These are phyloP conservation scores for Vitis hybrid DNA, from an alignment of 177 flowering plant genomes.

Conservation along the genomic window DNA sequence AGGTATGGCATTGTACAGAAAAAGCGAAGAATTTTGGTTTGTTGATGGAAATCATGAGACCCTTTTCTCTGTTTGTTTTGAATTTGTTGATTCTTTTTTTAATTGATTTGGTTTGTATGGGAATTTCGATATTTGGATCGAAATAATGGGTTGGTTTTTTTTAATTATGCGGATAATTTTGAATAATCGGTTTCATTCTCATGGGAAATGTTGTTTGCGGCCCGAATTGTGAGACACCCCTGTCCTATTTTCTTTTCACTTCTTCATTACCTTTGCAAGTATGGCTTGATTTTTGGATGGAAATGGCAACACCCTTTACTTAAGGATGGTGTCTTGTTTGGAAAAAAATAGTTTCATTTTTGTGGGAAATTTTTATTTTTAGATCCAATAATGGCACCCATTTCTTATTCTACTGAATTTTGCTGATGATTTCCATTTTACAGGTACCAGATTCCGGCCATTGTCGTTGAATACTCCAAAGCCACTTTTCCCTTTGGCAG, in stretches of 20 bases:
- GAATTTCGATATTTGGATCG: too few species aligned
- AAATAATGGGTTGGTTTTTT: too few species aligned
- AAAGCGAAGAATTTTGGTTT: not conserved
- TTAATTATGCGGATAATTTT: too few species aligned
- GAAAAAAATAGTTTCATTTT: not conserved
- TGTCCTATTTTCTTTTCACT: too few species aligned
- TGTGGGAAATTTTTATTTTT: not conserved
- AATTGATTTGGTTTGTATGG: too few species aligned
- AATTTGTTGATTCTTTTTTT: not conserved
- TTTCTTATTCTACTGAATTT: not conserved
- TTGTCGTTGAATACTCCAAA: constrained; percentile 69
- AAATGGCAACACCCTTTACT: too few species aligned
- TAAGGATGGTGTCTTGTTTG: too few species aligned
- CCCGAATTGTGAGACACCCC: not conserved
- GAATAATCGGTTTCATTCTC: not conserved
- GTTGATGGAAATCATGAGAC: not conserved
- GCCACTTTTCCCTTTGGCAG: constrained; percentile 74
- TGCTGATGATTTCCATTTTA: constrained; percentile 4
- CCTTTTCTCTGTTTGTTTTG: not conserved
- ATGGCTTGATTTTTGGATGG: too few species aligned
- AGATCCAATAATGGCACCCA: not conserved
- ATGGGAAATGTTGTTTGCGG: not conserved
- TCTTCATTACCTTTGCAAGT: not conserved
- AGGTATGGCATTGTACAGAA: constrained; percentile 35
- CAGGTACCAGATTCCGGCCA: constrained; percentile 73